A percentile compares a stretch with the other conserved stretches of the same genome.
These are phyloP conservation scores for Xylaria venustula DNA, from an alignment of 495 filamentous ascomycete genomes.

Conservation along the genomic window DNA sequence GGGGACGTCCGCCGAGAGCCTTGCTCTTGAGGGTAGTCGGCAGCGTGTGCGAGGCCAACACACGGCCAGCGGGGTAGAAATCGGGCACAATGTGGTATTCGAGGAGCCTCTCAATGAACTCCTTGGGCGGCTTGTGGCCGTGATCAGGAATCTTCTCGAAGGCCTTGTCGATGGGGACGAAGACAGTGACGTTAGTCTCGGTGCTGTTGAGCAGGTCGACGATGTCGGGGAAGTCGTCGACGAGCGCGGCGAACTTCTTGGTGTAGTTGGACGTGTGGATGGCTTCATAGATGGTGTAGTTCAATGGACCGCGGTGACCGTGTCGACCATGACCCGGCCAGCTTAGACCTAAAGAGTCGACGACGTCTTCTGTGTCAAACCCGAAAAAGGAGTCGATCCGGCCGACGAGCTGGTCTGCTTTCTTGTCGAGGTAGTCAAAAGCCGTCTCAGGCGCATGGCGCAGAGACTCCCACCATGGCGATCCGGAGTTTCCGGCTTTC, in stretches of 20 bases:
- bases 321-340: conserved; percentile 9
- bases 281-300: conserved; percentile 72
- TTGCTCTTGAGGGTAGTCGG: conserved; percentile 59
- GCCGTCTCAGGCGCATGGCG: conserved; percentile 26
- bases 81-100: conserved; percentile 69
- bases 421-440: conserved; percentile 30
- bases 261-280: conserved; percentile 73
- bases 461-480: conserved; percentile 13
- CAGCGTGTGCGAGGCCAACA: conserved; percentile 66
- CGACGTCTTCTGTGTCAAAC: conserved; percentile 13
- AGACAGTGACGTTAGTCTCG: conserved; percentile 69
- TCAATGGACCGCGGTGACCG: conserved; percentile 40
- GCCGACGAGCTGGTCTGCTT: conserved; percentile 5
- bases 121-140: conserved; percentile 53
- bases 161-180: conserved; percentile 73
- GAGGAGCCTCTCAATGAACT: conserved; percentile 62
- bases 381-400: conserved; percentile 20
- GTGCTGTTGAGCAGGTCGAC: conserved; percentile 69
- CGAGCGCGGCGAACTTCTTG: conserved; percentile 67
- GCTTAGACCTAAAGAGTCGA: not conserved
- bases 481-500: conserved; percentile 21
- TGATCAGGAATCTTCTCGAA: conserved; percentile 62
- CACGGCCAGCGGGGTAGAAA: conserved; percentile 56
- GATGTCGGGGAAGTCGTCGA: conserved; percentile 69
- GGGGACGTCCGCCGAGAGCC: conserved; percentile 57